A percentile compares a stretch with the other conserved stretches of the same genome.
Evolutionary conservation across 1,139 yeast species (phyloP).

Genomic region (Petasospora fabianii): DNA sequence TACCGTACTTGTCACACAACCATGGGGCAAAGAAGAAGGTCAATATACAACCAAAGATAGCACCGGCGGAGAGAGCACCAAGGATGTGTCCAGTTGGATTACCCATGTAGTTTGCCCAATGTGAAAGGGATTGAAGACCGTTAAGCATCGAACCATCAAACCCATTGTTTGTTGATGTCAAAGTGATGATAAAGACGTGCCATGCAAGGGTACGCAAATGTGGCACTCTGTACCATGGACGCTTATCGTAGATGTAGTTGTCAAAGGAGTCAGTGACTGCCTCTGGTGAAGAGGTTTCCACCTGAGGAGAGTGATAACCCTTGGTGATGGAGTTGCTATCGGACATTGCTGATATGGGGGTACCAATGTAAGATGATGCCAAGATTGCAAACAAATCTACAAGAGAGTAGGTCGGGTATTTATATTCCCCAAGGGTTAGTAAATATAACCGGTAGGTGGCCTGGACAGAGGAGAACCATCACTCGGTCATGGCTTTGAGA

Average conservation of each 20-base stretch:
- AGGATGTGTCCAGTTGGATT: constrained; percentile 40
- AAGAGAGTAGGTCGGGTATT: no score
- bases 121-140: constrained; percentile 41
- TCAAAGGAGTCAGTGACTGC: not conserved
- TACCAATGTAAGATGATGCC: not conserved
- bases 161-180: constrained; percentile 45
- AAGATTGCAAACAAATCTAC: no score
- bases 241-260: constrained; percentile 7
- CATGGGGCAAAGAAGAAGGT: constrained; percentile 12
- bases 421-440: no score
- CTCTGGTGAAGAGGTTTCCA: not conserved
- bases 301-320: not conserved
- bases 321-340: constrained; percentile 3
- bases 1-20: constrained; percentile 14
- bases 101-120: constrained; percentile 38
- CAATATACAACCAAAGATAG: constrained; percentile 40
- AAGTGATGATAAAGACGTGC: constrained; percentile 36
- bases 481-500: no score
- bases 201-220: constrained; percentile 37
- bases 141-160: constrained; percentile 51
- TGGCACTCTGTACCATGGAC: constrained; percentile 33
- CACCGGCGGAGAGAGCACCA: constrained; percentile 47
- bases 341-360: no score
- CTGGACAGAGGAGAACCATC: no score
- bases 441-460: no score